Evolutionary conservation across 2,329 filamentous ascomycete genomes (phyloP), one percentile per base, ranked within the genome.

Genomic region (Exophiala phaeomuriformis): DNA sequence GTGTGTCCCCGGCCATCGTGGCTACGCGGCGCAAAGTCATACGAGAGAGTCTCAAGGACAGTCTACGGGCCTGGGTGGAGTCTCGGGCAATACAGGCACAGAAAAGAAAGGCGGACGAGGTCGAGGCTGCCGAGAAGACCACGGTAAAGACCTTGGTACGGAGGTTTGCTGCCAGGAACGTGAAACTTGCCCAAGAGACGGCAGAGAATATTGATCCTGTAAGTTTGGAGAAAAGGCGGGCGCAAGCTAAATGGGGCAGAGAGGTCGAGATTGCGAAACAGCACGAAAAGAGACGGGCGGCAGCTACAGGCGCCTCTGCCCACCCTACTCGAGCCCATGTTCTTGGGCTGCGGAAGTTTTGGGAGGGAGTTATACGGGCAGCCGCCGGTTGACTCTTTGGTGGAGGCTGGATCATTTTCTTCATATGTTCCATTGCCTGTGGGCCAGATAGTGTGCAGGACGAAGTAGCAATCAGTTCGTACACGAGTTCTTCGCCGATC

Each of bases 11-110:
- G 0, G 77, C 73, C 0, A 69, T 87, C 33, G 78, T 86, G n/a
- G 82, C 81, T 30, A 75, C 76, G 59, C 79, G 80, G 63, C 74
- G 80, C 51, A 78, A 77, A 8, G 75, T 88, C 10, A 84, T 88
- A 69, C 77, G 78, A 61, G 83, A 87, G 69, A 75, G 75, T 55
- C 73, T 88, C 41, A 87, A 86, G 65, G 84, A 88, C 63, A 76
- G 76, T 10, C 67, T 88, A 56, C 71, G 83, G 36, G 74, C 76
- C 8, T 87, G 83, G 82, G 75, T 88, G 2, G 83, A 71, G 57
- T 70, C 55, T n/a, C 56, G 61, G 10, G 62, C 53, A 3, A 39
- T 63, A n/a, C 56, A 59, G 64, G 68, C 63, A 52, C 61, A 68
- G 55, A 63, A 67, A 61, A 63, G 64, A 48, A 67, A 68, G 40